Conservation (phyloP, 2,329 filamentous ascomycete species). For the Pestalotiopsis sp. region DNA sequence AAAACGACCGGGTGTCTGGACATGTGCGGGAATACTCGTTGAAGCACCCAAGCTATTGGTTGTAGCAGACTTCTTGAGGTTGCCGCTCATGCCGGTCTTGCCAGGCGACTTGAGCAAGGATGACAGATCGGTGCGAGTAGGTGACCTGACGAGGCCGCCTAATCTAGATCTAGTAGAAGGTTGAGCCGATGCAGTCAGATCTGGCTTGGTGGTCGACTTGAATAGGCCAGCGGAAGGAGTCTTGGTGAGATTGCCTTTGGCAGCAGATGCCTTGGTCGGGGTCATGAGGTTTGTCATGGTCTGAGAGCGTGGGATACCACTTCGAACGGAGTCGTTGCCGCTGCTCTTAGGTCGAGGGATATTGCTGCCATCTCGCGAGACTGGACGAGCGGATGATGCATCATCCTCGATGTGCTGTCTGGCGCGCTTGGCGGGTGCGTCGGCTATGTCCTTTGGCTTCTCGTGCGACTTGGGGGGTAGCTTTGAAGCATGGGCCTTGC, state of each 20-base stretch:
- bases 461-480: slow-evolving; percentile 23
- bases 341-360: slow-evolving; percentile 53
- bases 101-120: slow-evolving; percentile 39
- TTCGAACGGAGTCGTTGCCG: slow-evolving; percentile 37
- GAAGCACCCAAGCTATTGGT: slow-evolving; percentile 44
- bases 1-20: slow-evolving; percentile 53
- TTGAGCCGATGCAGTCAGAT: slow-evolving; percentile 38
- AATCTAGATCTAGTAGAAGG: slow-evolving; percentile 45
- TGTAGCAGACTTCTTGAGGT: slow-evolving; percentile 53
- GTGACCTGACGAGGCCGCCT: slow-evolving; percentile 41
- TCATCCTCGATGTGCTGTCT: slow-evolving; percentile 72
- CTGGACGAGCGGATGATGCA: slow-evolving; percentile 64
- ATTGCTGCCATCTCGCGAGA: slow-evolving; percentile 52
- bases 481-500: slow-evolving; percentile 30
- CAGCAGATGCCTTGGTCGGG: slow-evolving; percentile 76
- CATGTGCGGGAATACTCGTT: slow-evolving; percentile 33
- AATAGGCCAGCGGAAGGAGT: slow-evolving; percentile 55
- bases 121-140: slow-evolving; percentile 47
- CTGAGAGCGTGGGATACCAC: slow-evolving; percentile 43
- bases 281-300: slow-evolving; percentile 67
- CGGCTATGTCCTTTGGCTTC: slow-evolving; percentile 29
- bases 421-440: slow-evolving; percentile 67
- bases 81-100: slow-evolving; percentile 30
- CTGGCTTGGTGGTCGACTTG: slow-evolving; percentile 56
- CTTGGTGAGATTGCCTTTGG: slow-evolving; percentile 60